Evolutionary conservation across 768 basidiomycete species (phyloP), one percentile per base, ranked within the genome.

Genomic region (Amanita muscaria): DNA sequence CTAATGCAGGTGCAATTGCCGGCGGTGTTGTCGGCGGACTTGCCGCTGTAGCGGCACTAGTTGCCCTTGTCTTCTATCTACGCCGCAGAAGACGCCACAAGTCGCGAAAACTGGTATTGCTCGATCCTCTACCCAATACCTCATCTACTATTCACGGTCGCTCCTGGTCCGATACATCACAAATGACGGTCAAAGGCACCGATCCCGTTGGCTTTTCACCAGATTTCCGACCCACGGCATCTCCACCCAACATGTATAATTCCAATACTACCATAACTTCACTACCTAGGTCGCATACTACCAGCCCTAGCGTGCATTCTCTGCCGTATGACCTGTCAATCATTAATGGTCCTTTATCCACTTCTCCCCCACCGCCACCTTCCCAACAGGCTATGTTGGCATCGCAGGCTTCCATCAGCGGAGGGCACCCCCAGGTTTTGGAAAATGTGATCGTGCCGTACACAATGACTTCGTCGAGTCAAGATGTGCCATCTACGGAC

Each of bases 311-410:
- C 24, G 29, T 25, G 23, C 33, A 32, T 11, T 30, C 36, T 4
- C 15, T 46, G 19, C 44, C 44, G 14, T 46, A 46, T 16, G 44
- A 46, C 18, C 14, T 46, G 36, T 46, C 44, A 3, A 25, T 46
- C 16, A 46, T 46, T 10, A 27, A 19, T 21, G 22, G 36, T 21
- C 21, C 35, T 5, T 8, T 27, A 15, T 15, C 24, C 3, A 12
- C 18, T 14, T 23, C 35, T 8, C 36, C 35, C 25, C 30, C 34
- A 14, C 43, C 43, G 15, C 34, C 44, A 8, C 44, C 44, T 21
- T 30, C 16, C 8, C 18, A 23, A 6, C 24, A 19, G 3, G 3
- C 11, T 1, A 19, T 29, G 15, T n/a, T 36, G 5, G 11, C 36
- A 18, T 27, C 44, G n/a, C n/a, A n/a, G n/a, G n/a, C n/a, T n/a